These are phyloP conservation scores for Pseudocercospora eumusae DNA, from an alignment of 2,329 filamentous ascomycete genomes.

Conservation along the genomic window DNA sequence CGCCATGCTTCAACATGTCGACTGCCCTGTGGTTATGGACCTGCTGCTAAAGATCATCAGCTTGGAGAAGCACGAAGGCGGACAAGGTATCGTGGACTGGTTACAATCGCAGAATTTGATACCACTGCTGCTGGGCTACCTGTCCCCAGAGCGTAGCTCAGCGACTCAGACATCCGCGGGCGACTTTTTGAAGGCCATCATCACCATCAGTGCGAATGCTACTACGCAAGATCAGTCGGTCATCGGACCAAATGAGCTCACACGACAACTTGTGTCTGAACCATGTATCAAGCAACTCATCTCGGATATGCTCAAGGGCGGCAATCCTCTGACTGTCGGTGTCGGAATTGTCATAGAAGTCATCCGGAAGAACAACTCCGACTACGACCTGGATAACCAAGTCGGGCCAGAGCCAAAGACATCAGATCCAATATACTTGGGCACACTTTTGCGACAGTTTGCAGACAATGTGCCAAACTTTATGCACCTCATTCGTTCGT, in stretches of 20 bases:
- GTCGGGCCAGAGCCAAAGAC: constrained; percentile 76
- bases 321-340: constrained; percentile 91
- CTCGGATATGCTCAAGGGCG: constrained; percentile 85
- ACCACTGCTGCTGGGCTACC: constrained; percentile 79
- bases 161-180: constrained; percentile 95
- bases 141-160: constrained; percentile 80
- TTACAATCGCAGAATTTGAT: constrained; percentile 86
- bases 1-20: constrained; percentile 87
- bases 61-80: constrained; percentile 86
- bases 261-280: constrained; percentile 87
- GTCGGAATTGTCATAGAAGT: constrained; percentile 98
- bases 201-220: constrained; percentile 96
- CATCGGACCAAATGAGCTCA: constrained; percentile 95
- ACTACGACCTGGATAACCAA: constrained; percentile 92
- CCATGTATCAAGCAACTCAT: constrained; percentile 83
- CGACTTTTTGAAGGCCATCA: constrained; percentile 97
- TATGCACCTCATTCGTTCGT: constrained; percentile 83
- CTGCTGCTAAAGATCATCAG: constrained; percentile 94
- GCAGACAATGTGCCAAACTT: constrained; percentile 91
- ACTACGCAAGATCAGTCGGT: constrained; percentile 98
- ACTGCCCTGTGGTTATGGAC: constrained; percentile 98
- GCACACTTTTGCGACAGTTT: constrained; percentile 83
- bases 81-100: constrained; percentile 95
- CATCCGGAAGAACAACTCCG: constrained; percentile 98
- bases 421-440: constrained; percentile 94